Evolutionary conservation across 495 filamentous ascomycete genomes (phyloP), one percentile per base, ranked within the genome.

Genomic region (Xylaria telfairii): DNA sequence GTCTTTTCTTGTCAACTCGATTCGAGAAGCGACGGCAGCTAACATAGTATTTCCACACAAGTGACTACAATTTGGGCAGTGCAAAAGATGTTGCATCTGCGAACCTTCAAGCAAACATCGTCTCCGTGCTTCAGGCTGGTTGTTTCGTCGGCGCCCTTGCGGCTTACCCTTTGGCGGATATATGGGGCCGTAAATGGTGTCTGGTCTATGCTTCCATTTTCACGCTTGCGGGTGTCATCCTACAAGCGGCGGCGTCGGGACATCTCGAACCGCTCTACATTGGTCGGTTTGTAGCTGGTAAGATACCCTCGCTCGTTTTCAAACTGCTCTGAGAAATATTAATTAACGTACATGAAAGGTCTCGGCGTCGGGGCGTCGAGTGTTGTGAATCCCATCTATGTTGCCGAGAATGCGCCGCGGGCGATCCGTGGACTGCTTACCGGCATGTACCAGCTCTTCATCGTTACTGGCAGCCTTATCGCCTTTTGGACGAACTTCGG

Each of bases 361-460:
- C 76, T 91, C 24, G 89, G 89, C 61, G 84, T 91, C 65, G 89
- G 89, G 53, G 84, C 82, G 42, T 86, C 87, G 24, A 88, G 87
- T 24, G 89, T 90, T 83, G 82, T 91, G 62, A 87, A 85, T 65
- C 89, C 89, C 6, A 83, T 89, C 30, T 83, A 83, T 66, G 81
- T 87, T 26, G 82, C 83, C 37, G 91, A 93, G 73, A 92, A 91
- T 65, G 90, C 91, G 13, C 91, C 91, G 4, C 83, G 91, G 54
- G 90, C 89, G 44, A 92, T 92, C 72, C 90, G 91, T 56, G 91
- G 91, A 37, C 87, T 87, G 24, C 80, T 93, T 44, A 92, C 89
- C 34, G 90, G 90, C 60, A 82, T 92, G 67, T 92, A 92, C 74
- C 90, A 93, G 72, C 84, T 92, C 5, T 92, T 93, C 74, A 89